Evolutionary conservation across 2,329 filamentous ascomycete species (phyloP), one percentile per base, ranked within the genome.

Genomic region (Verticillium isaacii): DNA sequence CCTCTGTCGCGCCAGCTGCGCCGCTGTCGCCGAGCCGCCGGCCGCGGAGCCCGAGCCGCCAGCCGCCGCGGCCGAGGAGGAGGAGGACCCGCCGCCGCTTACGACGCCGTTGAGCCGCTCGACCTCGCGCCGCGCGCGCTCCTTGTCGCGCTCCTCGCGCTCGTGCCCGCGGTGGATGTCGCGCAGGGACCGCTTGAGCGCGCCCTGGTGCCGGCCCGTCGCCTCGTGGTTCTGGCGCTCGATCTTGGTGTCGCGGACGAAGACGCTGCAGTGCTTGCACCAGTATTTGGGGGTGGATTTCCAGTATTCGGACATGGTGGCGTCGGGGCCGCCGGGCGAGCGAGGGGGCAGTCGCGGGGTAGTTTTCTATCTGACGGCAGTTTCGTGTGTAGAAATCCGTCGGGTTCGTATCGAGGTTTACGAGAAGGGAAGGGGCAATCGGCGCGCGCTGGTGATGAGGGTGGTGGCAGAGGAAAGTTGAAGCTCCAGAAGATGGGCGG

Each of bases 221-320:
- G 90, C 86, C 76, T 97, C 93, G 77, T 97, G 93, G 76, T 97
- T 94, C 66, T 88, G 84, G 68, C 89, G 90, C 75, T 97, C 93
- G 75, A 97, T 87, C 68, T 92, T 89, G 25, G 93, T 97, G 80
- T 99, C 95, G 77, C 92, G 91, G 58, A 99, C 91, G 76, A 88
- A 98, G 72, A 85, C 86, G 72, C 87, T 86, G 85, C 95, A 99
- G 81, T 97, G 92, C 76, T 98, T 98, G 85, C 95, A 99, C 93
- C 93, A 98, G 79, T 96, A 96, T 73, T 90, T 94, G 6, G 93
- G 93, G 74, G 93, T 97, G 23, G 94, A 97, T 75, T 98, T 98
- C 95, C 95, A 98, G 78, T 97, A 96, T 82, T 98, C 95, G 0
- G 95, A 89, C 95, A 99, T 98, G 57, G 9, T 66, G 61, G 25